Percentiles rank a stretch among this genome's conserved stretches.
Evolutionary conservation across 164 flowering plant genomes (phyloP).

Genomic region (Pachysandra terminalis): DNA sequence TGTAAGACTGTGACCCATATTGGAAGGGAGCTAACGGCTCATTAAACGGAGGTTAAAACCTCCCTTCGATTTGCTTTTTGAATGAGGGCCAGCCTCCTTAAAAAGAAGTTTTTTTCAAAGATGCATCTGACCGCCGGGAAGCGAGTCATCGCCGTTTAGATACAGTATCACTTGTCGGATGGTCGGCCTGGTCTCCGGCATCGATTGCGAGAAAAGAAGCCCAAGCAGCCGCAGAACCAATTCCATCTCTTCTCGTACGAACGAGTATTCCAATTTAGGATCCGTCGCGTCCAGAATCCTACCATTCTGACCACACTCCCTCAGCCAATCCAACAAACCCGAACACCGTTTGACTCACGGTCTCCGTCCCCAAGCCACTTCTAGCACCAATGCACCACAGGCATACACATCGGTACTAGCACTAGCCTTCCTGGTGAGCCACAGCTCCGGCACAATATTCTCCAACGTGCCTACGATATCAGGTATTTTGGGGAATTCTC

Average conservation of each 20-base stretch:
- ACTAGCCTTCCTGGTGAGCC: slow-evolving; percentile 42
- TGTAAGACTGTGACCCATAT: too few species aligned
- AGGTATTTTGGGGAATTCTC: slow-evolving; percentile 26
- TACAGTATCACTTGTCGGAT: slow-evolving; percentile 33
- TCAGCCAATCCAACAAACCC: slow-evolving; percentile 40
- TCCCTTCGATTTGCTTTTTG: too few species aligned
- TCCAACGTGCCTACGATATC: slow-evolving; percentile 48
- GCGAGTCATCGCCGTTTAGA: slow-evolving; percentile 28
- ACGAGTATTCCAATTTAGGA: slow-evolving; percentile 18
- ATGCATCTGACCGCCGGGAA: slow-evolving; percentile 15
- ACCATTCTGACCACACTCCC: slow-evolving; percentile 22
- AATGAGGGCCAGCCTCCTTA: too few species aligned
- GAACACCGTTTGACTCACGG: slow-evolving; percentile 18
- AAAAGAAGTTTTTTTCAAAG: too few species aligned
- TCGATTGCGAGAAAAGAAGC: slow-evolving; percentile 32
- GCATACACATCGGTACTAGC: slow-evolving; percentile 46
- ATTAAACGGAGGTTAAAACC: too few species aligned
- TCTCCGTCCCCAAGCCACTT: slow-evolving; percentile 39
- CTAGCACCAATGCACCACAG: slow-evolving; percentile 48
- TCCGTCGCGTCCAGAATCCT: slow-evolving; percentile 31
- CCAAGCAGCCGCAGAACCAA: slow-evolving; percentile 42
- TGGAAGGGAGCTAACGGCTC: too few species aligned
- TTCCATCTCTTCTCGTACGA: slow-evolving; percentile 28
- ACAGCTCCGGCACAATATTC: slow-evolving; percentile 50
- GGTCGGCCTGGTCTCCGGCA: slow-evolving; percentile 29